Percentiles rank a stretch among this genome's conserved stretches.
Evolutionary conservation across 2,329 filamentous ascomycete genomes (phyloP).

Genomic region (Penicillium occitanis): DNA sequence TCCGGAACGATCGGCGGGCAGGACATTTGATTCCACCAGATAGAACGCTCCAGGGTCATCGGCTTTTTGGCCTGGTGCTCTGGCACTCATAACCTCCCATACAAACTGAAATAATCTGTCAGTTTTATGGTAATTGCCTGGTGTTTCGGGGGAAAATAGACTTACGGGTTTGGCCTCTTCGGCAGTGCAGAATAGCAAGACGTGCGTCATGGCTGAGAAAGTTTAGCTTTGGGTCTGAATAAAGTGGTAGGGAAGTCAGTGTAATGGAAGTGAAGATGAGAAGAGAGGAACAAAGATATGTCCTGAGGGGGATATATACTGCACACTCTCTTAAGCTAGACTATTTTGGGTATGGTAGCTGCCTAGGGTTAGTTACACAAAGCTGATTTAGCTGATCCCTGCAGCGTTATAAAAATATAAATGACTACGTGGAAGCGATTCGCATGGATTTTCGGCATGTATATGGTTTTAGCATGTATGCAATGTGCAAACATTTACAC

Average conservation of each 20-base stretch:
- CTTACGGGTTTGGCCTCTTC: constrained; percentile 15
- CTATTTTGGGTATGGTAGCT: background rate
- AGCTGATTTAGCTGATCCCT: background rate
- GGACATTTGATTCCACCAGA: constrained; percentile 3
- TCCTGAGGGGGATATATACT: background rate
- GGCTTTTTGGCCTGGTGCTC: background rate
- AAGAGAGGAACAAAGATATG: background rate
- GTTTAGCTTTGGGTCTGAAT: background rate
- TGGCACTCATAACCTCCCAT: constrained; percentile 4
- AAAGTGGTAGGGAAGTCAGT: background rate
- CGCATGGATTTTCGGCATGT: background rate
- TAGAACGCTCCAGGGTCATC: background rate
- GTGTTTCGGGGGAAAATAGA: background rate
- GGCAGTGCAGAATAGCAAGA: constrained; percentile 14
- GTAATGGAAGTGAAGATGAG: background rate
- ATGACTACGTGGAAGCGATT: background rate
- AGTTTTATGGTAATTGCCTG: background rate
- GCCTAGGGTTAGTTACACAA: background rate
- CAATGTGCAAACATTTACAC: background rate
- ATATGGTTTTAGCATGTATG: background rate
- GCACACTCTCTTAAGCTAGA: background rate
- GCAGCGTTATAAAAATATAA: background rate
- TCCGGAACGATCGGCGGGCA: background rate
- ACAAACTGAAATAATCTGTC: background rate
- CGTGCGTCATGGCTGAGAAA: constrained; percentile 2